Base-by-base conservation (phyloP, 169 alveolate genomes). In the Eimeria brunetti region DNA sequence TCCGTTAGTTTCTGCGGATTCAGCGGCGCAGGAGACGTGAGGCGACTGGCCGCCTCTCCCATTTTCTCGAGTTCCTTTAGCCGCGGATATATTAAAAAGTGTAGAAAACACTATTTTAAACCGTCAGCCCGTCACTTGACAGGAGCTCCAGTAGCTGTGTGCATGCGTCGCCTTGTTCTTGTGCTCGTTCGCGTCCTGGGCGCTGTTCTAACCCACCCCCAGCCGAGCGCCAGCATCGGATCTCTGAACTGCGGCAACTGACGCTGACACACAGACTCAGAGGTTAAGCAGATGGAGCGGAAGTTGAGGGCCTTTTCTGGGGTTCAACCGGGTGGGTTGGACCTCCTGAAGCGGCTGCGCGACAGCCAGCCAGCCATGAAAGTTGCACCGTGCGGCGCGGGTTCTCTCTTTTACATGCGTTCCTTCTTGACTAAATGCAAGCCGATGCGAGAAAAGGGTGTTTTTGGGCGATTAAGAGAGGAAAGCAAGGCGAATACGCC, bases 1-100 rank as follows among this genome's bases (percentile, higher is more conserved):
- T 76, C 78, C 56, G 91, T 84, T 76, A 84, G 78, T 76, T 60
- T 84, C 78, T 84, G 75, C 75, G 91, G 91, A 60, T 84, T 58
- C 62, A 84, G 60, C 24, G 91, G 91, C 27, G 91, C 60, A 30
- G 91, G 80, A 22, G 91, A 27, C 36, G 91, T 60, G 58, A 84
- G 44, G 53, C 91, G 91, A 36, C 91, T 84, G 24, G 91, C 91
- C 36, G 91, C 64, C 33, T 84, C 91, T 49, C 91, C 91, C 91
- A 84, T 84, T n/a, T 60, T 84, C 64, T 27, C 60, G 33, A 6
- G 41, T 20, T 49, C 38, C 33, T 7, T 27, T 14, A 3, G 58
- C 14, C 1, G 38, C 11, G 38, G 38, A n/a, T 12, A 30, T 3
- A 20, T 7, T 30, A 9, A 30, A 9, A 6, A 18, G 8, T 12